Base-by-base conservation (phyloP, 139 green algal genomes). In the Diplosphaera chodatii region DNA sequence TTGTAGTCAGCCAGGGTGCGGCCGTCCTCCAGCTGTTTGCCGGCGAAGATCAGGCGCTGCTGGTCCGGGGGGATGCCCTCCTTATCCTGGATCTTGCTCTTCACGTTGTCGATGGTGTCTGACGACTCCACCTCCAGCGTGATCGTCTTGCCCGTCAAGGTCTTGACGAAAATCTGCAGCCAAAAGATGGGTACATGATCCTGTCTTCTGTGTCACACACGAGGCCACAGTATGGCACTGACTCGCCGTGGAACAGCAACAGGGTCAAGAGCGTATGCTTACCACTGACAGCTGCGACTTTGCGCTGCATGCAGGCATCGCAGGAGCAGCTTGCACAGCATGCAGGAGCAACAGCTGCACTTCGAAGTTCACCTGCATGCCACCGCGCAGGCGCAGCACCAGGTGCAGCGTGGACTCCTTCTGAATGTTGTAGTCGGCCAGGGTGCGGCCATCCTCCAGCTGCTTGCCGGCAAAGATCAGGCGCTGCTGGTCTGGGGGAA, bases 361-460 rank as follows among this genome's bases (percentile, higher is more conserved):
- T n/a, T n/a, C n/a, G n/a, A n/a, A n/a, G n/a, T n/a, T n/a, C n/a
- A n/a, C 96, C 63, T 84, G 81, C 85, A 83, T 88, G 76, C 79
- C 86, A 64, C 86, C 88, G 48, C 86, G 79, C 55, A 93, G 83
- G 34, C 87, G 87, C 68, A 94, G 87, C 81, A 95, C 90, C 74
- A 78, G 63, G 64, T 77, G 78, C n/a, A 98, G 89, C 4, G 94
- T 98, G 62, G 89, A 96, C 89, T 92, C 91, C 86, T 97, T 97
- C 85, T 97, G 92, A 73, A 97, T 97, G 85, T 97, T 97, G 93
- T 97, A 98, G 82, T 98, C 93, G 4, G 93, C 91, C 68, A 97
- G 86, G 22, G 93, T 98, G 78, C 93, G 88, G 32, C 93, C 93
- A 70, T 98, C 93, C 85, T 98, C 93, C 74, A 98, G 89, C 88